Percentiles rank a stretch among this genome's conserved stretches.
Evolutionary conservation across 2,329 filamentous ascomycete genomes (phyloP).

Genomic region (Berkeleyomyces basicola): DNA sequence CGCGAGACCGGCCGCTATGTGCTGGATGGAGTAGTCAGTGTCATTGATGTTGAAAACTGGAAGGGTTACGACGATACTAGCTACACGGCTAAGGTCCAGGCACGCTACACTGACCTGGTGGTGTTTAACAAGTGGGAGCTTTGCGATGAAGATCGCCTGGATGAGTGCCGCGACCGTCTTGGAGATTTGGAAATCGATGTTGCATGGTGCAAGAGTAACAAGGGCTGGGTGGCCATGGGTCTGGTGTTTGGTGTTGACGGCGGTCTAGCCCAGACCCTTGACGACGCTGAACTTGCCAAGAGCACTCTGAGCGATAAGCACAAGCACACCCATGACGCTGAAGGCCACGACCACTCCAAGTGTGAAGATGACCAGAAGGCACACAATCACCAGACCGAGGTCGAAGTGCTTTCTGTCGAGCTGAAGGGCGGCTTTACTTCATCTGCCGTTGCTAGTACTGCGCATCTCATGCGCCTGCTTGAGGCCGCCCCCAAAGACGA

Average conservation of each 20-base stretch:
- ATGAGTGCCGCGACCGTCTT: slow-evolving; percentile 61
- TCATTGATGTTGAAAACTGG: slow-evolving; percentile 94
- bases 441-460: slow-evolving; percentile 32
- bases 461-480: slow-evolving; percentile 51
- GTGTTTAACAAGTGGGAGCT: slow-evolving; percentile 88
- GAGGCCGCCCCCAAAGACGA: slow-evolving; percentile 73
- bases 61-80: slow-evolving; percentile 79
- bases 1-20: slow-evolving; percentile 52
- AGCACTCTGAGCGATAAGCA: slow-evolving; percentile 15
- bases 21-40: slow-evolving; percentile 75
- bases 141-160: slow-evolving; percentile 55
- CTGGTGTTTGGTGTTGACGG: slow-evolving; percentile 80
- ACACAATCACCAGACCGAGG: slow-evolving; percentile 61
- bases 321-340: slow-evolving; percentile 20
- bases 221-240: slow-evolving; percentile 60
- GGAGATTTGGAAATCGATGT: slow-evolving; percentile 67
- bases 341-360: slow-evolving; percentile 21
- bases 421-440: slow-evolving; percentile 29
- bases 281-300: slow-evolving; percentile 23
- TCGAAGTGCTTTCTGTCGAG: slow-evolving; percentile 78
- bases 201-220: slow-evolving; percentile 71
- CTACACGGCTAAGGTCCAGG: slow-evolving; percentile 77
- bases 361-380: slow-evolving; percentile 25
- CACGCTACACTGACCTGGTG: slow-evolving; percentile 75
- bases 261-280: slow-evolving; percentile 46